Evolutionary conservation across 2,329 filamentous ascomycete genomes (phyloP).

Genomic region (Fusarium robinianum): DNA sequence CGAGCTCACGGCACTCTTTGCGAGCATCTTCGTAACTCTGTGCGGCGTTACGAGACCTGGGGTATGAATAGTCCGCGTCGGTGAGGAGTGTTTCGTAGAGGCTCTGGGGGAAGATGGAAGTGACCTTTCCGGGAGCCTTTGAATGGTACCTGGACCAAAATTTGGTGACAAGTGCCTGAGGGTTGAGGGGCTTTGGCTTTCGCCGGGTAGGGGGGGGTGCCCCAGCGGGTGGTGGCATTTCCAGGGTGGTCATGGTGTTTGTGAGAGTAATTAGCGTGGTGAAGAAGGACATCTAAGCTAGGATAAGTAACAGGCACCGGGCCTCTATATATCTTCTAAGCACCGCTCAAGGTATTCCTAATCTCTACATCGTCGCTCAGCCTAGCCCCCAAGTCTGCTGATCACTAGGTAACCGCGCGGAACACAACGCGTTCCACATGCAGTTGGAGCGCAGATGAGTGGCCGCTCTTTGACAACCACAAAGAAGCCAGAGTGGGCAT

Average conservation of each 20-base stretch:
- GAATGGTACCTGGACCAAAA: constrained; percentile 51
- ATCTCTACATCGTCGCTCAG: constrained; percentile 12
- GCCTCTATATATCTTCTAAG: constrained; percentile 25
- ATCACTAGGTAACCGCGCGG: constrained; percentile 16
- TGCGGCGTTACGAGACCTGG: constrained; percentile 44
- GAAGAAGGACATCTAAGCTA: neutral
- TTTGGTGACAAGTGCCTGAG: constrained; percentile 47
- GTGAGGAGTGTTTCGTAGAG: constrained; percentile 44
- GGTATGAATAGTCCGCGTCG: constrained; percentile 27
- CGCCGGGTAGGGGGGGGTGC: constrained; percentile 11
- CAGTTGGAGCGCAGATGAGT: constrained; percentile 20
- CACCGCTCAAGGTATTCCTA: neutral
- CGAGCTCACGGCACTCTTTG: constrained; percentile 46
- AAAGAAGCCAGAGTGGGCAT: too few relatives aligned
- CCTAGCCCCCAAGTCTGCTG: constrained; percentile 5
- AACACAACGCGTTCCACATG: constrained; percentile 18
- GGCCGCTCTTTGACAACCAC: too few relatives aligned
- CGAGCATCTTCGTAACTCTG: constrained; percentile 50
- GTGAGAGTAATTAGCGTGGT: neutral
- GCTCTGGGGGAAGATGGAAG: constrained; percentile 49
- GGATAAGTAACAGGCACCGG: neutral
- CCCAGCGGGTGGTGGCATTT: neutral
- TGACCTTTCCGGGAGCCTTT: constrained; percentile 49
- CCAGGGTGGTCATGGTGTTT: constrained; percentile 17
- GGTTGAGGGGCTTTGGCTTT: constrained; percentile 34